phyloP scores from a whole-genome alignment of 139 green algal species.

The Chlamydomonas eustigma region DNA sequence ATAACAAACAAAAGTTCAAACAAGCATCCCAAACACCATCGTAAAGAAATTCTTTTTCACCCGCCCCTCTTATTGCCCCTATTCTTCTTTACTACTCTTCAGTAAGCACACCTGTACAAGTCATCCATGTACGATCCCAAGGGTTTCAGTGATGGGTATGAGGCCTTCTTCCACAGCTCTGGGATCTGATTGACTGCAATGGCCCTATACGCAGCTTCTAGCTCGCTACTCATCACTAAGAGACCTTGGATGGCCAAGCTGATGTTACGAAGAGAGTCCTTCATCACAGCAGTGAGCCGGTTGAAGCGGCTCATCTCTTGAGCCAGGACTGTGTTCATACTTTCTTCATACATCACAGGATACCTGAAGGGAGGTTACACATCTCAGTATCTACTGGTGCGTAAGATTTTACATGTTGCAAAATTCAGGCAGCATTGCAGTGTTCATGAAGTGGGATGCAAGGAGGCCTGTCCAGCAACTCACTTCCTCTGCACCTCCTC shows the following conservation, averaged over 20 bases:
- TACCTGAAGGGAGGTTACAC: slow-evolving; percentile 29
- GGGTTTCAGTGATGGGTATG: slow-evolving; percentile 69
- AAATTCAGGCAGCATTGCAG: too few species aligned
- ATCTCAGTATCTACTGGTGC: too few species aligned
- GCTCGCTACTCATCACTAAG: slow-evolving; percentile 54
- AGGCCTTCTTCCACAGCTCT: slow-evolving; percentile 56
- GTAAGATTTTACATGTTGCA: too few species aligned
- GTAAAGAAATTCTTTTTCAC: too few species aligned
- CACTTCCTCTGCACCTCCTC: slow-evolving; percentile 42
- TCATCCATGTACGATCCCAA: slow-evolving; percentile 63
- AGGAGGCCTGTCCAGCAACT: too few species aligned
- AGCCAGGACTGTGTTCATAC: slow-evolving; percentile 56
- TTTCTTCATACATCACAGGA: slow-evolving; percentile 58
- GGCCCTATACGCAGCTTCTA: slow-evolving; percentile 61
- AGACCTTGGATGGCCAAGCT: slow-evolving; percentile 52
- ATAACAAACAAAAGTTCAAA: too few species aligned
- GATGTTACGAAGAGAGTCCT: slow-evolving; percentile 47
- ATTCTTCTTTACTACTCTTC: too few species aligned
- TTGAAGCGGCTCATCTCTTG: slow-evolving; percentile 80
- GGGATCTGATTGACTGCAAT: slow-evolving; percentile 48
- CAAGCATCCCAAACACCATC: too few species aligned
- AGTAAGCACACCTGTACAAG: slow-evolving; percentile 38
- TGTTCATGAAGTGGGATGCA: too few species aligned
- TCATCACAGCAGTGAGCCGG: slow-evolving; percentile 51
- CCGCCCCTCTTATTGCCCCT: too few species aligned